These are phyloP conservation scores for Firmiana major DNA, from an alignment of 345 rosid genomes.

Conservation along the genomic window DNA sequence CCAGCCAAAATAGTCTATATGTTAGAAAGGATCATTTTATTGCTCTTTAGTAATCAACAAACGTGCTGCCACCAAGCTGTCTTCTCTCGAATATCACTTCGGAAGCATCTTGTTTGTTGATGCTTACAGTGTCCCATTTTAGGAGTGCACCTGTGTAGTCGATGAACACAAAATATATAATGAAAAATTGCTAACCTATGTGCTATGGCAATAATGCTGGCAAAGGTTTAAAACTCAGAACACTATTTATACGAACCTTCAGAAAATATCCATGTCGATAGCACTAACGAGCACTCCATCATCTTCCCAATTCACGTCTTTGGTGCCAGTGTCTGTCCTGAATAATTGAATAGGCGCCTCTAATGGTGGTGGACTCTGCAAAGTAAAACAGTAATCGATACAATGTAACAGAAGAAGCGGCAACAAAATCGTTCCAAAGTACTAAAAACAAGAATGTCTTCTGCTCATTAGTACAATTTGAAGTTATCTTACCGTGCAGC, in stretches of 20 bases:
- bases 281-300: constrained; percentile 68
- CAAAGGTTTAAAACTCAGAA: too few species aligned
- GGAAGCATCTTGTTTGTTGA: background rate
- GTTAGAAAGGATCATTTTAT: background rate
- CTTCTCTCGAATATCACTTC: background rate
- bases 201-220: too few species aligned
- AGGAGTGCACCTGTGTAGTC: background rate
- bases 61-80: background rate
- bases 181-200: too few species aligned
- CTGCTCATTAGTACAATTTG: background rate
- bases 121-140: background rate
- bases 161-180: too few species aligned
- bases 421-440: background rate
- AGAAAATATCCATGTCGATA: constrained; percentile 64
- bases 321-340: constrained; percentile 52
- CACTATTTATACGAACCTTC: constrained; percentile 20
- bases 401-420: background rate
- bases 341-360: constrained; percentile 56
- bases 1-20: background rate
- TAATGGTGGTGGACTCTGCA: constrained; percentile 77
- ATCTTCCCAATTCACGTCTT: constrained; percentile 75
- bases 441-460: background rate
- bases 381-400: background rate
- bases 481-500: constrained; percentile 62
- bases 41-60: background rate